These are phyloP conservation scores for Talaromyces sp. DNA, from an alignment of 2,329 filamentous ascomycete species.

Conservation along the genomic window DNA sequence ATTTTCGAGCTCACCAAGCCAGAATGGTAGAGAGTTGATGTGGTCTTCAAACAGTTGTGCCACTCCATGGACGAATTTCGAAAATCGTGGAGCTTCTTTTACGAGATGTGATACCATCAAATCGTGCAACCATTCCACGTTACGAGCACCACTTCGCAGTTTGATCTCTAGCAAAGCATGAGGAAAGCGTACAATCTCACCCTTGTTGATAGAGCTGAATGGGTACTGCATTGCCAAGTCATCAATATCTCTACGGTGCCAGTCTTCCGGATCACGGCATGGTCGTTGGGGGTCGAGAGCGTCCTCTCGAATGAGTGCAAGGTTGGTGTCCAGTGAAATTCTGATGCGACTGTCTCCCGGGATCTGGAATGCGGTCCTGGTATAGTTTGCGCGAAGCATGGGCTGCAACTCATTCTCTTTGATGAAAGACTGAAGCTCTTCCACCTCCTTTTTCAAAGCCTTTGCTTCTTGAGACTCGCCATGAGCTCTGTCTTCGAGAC, in stretches of 20 bases:
- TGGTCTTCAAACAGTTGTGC: constrained; percentile 91
- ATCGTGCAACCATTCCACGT: constrained; percentile 83
- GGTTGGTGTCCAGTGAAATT: constrained; percentile 87
- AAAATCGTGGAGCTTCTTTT: constrained; percentile 84
- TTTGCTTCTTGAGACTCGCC: constrained; percentile 65
- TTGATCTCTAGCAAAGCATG: constrained; percentile 93
- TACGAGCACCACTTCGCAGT: constrained; percentile 62
- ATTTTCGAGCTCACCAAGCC: constrained; percentile 85
- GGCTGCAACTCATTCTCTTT: constrained; percentile 75
- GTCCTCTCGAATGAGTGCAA: constrained; percentile 79
- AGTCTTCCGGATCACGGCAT: constrained; percentile 81
- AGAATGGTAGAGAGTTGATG: constrained; percentile 94
- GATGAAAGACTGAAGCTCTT: constrained; percentile 77
- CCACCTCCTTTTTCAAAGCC: constrained; percentile 68
- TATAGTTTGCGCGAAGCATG: constrained; percentile 86
- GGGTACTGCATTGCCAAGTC: constrained; percentile 78
- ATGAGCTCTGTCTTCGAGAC: constrained; percentile 75
- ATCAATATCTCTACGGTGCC: constrained; percentile 92
- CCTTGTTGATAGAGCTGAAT: constrained; percentile 82
- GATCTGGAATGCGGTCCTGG: constrained; percentile 93
- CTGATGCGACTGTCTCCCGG: constrained; percentile 86
- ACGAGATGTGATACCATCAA: constrained; percentile 91
- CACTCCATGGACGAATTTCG: constrained; percentile 93
- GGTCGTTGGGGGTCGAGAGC: constrained; percentile 77
- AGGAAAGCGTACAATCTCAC: constrained; percentile 87